A percentile compares a stretch with the other conserved stretches of the same genome.
phyloP scores from a whole-genome alignment of 2,329 filamentous ascomycete genomes.

The Ophiostoma ips region DNA sequence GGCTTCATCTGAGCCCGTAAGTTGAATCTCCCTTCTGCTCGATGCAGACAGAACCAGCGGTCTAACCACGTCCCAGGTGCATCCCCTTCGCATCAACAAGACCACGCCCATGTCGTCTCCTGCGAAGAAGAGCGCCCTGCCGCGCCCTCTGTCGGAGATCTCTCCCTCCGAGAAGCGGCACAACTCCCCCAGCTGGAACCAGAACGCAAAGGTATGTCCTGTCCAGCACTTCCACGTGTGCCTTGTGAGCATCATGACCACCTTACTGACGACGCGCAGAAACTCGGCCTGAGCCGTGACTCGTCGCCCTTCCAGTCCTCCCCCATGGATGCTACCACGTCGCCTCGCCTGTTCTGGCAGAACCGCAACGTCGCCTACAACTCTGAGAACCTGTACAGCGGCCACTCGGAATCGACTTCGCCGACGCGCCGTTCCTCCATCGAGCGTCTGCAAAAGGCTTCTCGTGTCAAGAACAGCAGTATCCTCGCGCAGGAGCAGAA shows the following conservation, averaged over 20 bases:
- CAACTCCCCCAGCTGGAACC: conserved; percentile 87
- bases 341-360: conserved; percentile 89
- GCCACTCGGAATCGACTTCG: conserved; percentile 47
- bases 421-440: conserved; percentile 78
- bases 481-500: conserved; percentile 90
- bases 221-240: neutral
- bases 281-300: conserved; percentile 50
- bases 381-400: conserved; percentile 58
- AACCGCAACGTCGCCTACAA: conserved; percentile 48
- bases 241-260: neutral
- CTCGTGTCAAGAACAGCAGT: conserved; percentile 93
- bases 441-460: conserved; percentile 87
- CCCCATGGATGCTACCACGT: conserved; percentile 52
- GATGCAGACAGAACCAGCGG: neutral
- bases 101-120: conserved; percentile 45
- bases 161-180: conserved; percentile 71
- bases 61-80: conserved; percentile 36
- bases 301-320: conserved; percentile 79
- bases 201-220: conserved; percentile 50
- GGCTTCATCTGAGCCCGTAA: conserved; percentile 14
- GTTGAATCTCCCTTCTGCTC: neutral
- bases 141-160: conserved; percentile 77
- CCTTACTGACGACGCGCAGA: conserved; percentile 28
- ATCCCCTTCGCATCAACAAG: conserved; percentile 64
- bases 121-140: conserved; percentile 47